Base-by-base conservation (phyloP, 192 early-diverging fungal genomes). In the Gamsiella multidivaricata region DNA sequence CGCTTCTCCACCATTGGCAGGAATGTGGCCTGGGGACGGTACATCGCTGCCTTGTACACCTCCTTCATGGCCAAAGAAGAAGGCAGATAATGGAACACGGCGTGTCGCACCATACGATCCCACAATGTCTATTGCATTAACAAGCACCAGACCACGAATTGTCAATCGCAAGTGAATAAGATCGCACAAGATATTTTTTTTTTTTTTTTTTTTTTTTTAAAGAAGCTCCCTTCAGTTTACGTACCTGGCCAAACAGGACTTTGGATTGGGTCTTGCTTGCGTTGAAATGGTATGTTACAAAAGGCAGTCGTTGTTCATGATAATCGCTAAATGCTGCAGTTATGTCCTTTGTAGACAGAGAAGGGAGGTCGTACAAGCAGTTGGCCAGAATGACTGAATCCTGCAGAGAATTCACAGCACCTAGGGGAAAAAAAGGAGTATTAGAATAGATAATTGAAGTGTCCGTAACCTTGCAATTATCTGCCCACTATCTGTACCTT, bases 391-490 rank as follows among this genome's bases (percentile, higher is more conserved):
- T 36, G 41, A 59, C 57, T 5, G 57, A 41, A 25, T 59, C 57
- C 25, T 59, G 57, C 57, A 59, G 22, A 0, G 57, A 37, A 45
- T 59, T 59, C 34, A 59, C 41, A 45, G 57, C 57, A 59, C 57
- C 57, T 59, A n/a, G n/a, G n/a, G 28, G 9, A 53, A 31, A 53
- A 10, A 26, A 3, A 49, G 46, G 22, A 49, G 22, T 22, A 22
- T 20, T 18, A 29, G 22, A 11, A 14, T 15, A 23, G 10, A 39
- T 5, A 29, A 56, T 39, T 15, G 5, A n/a, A 1, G 34, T 2
- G 54, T 56, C 20, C 10, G 22, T 22, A 37, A 37, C 22, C 33
- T 37, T 20, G 54, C 10, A 10, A 56, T 37, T 20, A 5, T 17
- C n/a, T 20, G 5, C 0, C n/a, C 3, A 22, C 20, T 22, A 20